Percentiles rank a stretch among this genome's conserved stretches.
Conservation (phyloP, 192 early-diverging fungal species). For the Lobulomyces angularis region DNA sequence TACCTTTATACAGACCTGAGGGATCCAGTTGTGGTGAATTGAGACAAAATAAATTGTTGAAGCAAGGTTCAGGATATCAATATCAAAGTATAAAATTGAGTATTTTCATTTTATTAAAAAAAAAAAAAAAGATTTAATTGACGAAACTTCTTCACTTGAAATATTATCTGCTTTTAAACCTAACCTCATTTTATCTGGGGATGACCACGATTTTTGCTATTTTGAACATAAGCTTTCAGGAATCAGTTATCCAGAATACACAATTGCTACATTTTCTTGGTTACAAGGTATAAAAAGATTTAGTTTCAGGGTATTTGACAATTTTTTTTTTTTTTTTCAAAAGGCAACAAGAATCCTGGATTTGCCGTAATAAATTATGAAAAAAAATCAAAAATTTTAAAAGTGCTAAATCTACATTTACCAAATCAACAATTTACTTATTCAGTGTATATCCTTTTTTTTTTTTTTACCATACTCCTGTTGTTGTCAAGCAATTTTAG, state of each 20-base stretch:
- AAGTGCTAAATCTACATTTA: too few relatives aligned
- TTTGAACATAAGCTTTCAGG: slow-evolving; percentile 10
- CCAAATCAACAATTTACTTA: too few relatives aligned
- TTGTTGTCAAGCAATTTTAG: too few relatives aligned
- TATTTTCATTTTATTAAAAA: neutral
- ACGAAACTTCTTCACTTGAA: slow-evolving; percentile 29
- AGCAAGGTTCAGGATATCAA: slow-evolving; percentile 63
- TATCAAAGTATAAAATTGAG: slow-evolving; percentile 74
- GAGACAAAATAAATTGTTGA: slow-evolving; percentile 39
- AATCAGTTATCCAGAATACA: slow-evolving; percentile 10
- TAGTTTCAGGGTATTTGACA: too few relatives aligned
- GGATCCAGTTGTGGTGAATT: slow-evolving; percentile 56
- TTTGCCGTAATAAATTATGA: too few relatives aligned
- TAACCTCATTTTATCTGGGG: slow-evolving; percentile 66
- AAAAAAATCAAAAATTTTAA: too few relatives aligned
- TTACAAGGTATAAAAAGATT: too few relatives aligned
- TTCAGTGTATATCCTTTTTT: too few relatives aligned
- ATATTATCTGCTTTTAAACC: slow-evolving; percentile 55
- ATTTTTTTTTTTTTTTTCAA: too few relatives aligned
- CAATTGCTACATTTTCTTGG: slow-evolving; percentile 38
- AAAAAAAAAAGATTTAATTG: slow-evolving; percentile 45
- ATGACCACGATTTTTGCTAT: slow-evolving; percentile 89
- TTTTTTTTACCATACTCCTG: too few relatives aligned
- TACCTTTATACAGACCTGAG: slow-evolving; percentile 66
- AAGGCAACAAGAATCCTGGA: too few relatives aligned